Base-by-base conservation (phyloP, 2,329 filamentous ascomycete species). In the Cyphellophora attinorum region DNA sequence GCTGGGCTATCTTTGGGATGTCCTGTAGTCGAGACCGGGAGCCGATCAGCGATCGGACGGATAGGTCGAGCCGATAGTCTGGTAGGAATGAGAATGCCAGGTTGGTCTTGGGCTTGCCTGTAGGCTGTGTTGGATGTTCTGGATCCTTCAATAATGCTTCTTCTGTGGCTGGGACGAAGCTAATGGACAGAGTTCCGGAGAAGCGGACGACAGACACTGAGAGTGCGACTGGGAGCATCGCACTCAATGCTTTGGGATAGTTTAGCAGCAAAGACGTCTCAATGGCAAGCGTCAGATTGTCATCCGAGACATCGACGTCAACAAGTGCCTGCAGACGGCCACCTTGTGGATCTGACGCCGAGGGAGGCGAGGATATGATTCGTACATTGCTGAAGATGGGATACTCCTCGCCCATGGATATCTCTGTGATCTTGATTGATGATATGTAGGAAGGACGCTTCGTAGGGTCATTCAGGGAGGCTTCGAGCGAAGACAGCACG, bases 371-470 rank as follows among this genome's bases (percentile, higher is more conserved):
- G 5, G 39, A 29, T 41, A 95, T 95, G 36, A 98, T 82, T 39
- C 91, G 78, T 54, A 91, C 96, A 58, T 98, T 98, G 65, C 88
- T 95, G 59, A 98, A 93, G 34, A 98, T 98, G 17, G 91, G 91
- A 46, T 96, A 98, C 51, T 98, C 91, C 51, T 98, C 91, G 18
- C 91, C 91, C 4, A 98, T 67, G 33, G 81, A 93, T 40, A 98
- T 77, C 60, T 98, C 89, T 2, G 88, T 94, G 35, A 98, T 84
- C 16, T 79, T 80, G 43, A 98, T 96, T 53, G 91, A 83, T 55
- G 93, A 89, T 19, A 98, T 69, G 57, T 93, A 98, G 46, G 88
- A 83, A 1, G 91, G 91, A 36, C 91, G 81, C 41, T 91, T 83
- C 29, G 78, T 78, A 8, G 75, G 72, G n/a, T 88, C 81, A 51